A percentile compares a stretch with the other conserved stretches of the same genome.
phyloP scores from a whole-genome alignment of 164 flowering plant genomes.

The Vitis riparia region DNA sequence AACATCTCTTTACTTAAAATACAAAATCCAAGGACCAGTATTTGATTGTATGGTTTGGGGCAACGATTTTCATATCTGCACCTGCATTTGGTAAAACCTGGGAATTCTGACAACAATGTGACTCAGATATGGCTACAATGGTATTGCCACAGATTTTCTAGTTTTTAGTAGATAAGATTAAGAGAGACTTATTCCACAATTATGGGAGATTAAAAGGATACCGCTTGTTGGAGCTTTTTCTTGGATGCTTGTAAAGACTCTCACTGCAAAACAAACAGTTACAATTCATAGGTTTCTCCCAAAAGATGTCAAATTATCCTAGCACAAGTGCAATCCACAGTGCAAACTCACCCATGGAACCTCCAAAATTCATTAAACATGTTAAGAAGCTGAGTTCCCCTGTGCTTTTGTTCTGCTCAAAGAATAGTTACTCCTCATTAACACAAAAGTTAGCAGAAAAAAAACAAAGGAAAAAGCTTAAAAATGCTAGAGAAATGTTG shows the following conservation, averaged over 20 bases:
- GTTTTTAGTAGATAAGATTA: background rate
- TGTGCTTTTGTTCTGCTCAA: slow-evolving; percentile 82
- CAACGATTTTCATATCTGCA: too few relatives aligned
- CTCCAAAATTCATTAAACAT: slow-evolving; percentile 80
- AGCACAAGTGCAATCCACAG: background rate
- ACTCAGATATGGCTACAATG: too few relatives aligned
- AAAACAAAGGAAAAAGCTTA: background rate
- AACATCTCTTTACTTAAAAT: too few relatives aligned
- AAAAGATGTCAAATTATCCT: background rate
- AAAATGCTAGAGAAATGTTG: too few relatives aligned
- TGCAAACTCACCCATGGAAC: slow-evolving; percentile 69
- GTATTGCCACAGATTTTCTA: too few relatives aligned
- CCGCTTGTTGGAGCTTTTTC: slow-evolving; percentile 91
- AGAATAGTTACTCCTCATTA: background rate
- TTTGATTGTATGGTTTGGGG: too few relatives aligned
- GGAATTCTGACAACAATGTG: too few relatives aligned
- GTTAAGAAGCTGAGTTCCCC: slow-evolving; percentile 97
- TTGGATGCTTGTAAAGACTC: slow-evolving; percentile 93
- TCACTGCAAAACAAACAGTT: slow-evolving; percentile 53
- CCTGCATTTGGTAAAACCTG: too few relatives aligned
- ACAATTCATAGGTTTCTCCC: background rate
- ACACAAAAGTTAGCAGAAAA: background rate
- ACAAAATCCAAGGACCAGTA: too few relatives aligned
- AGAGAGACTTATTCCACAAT: background rate
- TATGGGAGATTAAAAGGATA: slow-evolving; percentile 42